Base-by-base conservation (phyloP, 495 filamentous ascomycete species). In the Penicillium riverlandense region DNA sequence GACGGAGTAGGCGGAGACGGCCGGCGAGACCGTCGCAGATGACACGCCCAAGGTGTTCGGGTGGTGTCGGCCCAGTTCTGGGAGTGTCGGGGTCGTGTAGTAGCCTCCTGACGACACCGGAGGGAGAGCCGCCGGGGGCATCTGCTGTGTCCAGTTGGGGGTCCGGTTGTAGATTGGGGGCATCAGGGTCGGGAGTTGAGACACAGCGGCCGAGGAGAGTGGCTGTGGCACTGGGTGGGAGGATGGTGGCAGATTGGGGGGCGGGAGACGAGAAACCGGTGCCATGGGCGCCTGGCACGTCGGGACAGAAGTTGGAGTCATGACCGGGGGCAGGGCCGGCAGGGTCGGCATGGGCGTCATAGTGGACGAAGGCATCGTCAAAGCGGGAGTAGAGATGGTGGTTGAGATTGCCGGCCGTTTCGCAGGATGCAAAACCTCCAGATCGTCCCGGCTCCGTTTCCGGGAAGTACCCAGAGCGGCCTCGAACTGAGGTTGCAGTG, bases 401-500 rank as follows among this genome's bases (percentile, higher is more conserved):
- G 50, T 54, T 8, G 58, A 54, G 15, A 63, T 49, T 8, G 57
- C 70, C 43, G 71, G 40, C 46, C 85, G 72, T 69, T 95, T 95
- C 8, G 81, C 64, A 8, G 85, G 78, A 13, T 81, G 83, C 43
- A 91, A 83, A 8, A 71, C 62, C 27, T 61, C 63, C 9, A 76
- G 70, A 10, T 80, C 77, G 31, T 95, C 90, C 31, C 77, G 74
- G 45, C 78, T 84, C 43, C 90, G 74, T 66, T 96, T 96, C 45
- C 82, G 72, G 31, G 67, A 70, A 64, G 29, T 69, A n/a, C 38
- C 43, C 31, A 55, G 63, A 11, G 77, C 47, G 22, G 44, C 35
- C 3, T 69, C 57, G 14, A 34, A 43, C 37, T 45, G n/a, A 51
- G 34, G 22, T 36, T 59, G 61, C 15, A 54, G 49, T 22, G 53